A percentile compares a stretch with the other conserved stretches of the same genome.
These are phyloP conservation scores for Entonaema liquescens DNA, from an alignment of 495 filamentous ascomycete species.

Conservation along the genomic window DNA sequence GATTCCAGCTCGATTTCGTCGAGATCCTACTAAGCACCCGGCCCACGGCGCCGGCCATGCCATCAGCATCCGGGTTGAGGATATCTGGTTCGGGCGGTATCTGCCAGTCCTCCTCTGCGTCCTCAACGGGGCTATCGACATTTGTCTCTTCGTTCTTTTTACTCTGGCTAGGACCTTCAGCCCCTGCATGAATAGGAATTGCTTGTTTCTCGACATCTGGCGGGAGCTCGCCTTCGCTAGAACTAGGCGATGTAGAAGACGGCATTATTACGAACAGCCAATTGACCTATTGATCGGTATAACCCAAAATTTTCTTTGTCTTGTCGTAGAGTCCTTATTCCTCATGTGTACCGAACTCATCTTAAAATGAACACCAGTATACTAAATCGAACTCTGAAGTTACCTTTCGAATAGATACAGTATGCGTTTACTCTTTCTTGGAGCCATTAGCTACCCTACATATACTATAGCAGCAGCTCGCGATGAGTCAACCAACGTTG, in stretches of 20 bases:
- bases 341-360: not conserved
- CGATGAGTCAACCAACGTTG: not conserved
- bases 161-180: not conserved
- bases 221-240: constrained; percentile 39
- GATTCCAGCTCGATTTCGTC: constrained; percentile 54
- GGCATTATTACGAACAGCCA: constrained; percentile 21
- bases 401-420: not conserved
- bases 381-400: not conserved
- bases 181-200: not conserved
- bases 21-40: constrained; percentile 51
- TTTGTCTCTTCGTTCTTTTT: constrained; percentile 13
- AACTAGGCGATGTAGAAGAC: constrained; percentile 28
- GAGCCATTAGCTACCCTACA: not conserved
- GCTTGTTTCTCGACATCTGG: constrained; percentile 40
- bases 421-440: not conserved
- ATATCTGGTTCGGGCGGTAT: constrained; percentile 35
- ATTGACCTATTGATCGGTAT: not conserved
- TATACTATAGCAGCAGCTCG: not conserved
- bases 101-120: constrained; percentile 32
- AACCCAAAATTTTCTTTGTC: not conserved
- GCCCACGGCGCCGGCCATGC: constrained; percentile 41
- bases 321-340: not conserved
- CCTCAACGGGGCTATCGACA: constrained; percentile 4
- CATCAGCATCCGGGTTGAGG: constrained; percentile 40
- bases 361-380: not conserved